Evolutionary conservation across 371 early-diverging fungal species (phyloP).

Genomic region (Mortierella sp.): DNA sequence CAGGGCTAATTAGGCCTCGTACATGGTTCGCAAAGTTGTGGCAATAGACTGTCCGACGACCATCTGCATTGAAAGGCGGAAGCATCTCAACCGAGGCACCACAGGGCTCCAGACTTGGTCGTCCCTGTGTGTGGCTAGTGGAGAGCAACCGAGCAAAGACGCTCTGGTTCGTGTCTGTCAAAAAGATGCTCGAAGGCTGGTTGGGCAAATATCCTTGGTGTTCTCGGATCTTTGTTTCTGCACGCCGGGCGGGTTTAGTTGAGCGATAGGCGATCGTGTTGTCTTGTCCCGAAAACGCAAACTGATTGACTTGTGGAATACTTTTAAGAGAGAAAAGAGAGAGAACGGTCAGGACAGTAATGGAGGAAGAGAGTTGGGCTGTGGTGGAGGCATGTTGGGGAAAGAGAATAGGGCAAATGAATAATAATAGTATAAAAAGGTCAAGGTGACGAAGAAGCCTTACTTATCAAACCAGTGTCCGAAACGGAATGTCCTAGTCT

Average conservation of each 20-base stretch:
- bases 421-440: not conserved
- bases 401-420: not conserved
- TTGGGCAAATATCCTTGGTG: constrained; percentile 74
- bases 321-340: constrained; percentile 30
- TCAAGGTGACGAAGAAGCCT: constrained; percentile 10
- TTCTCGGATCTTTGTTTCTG: constrained; percentile 70
- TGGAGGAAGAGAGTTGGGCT: not conserved
- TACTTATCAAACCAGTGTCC: constrained; percentile 82
- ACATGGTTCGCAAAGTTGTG: constrained; percentile 71
- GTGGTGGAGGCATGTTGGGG: too few relatives aligned
- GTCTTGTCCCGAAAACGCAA: constrained; percentile 66
- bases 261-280: constrained; percentile 69
- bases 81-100: constrained; percentile 60
- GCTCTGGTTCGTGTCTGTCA: constrained; percentile 74
- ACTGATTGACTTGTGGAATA: constrained; percentile 68
- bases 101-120: constrained; percentile 69
- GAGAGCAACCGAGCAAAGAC: constrained; percentile 67
- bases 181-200: constrained; percentile 74
- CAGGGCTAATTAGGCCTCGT: constrained; percentile 22
- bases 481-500: constrained; percentile 68
- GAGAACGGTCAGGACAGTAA: not conserved
- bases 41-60: constrained; percentile 67
- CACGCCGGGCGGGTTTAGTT: constrained; percentile 66
- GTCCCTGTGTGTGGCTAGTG: constrained; percentile 58
- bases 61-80: constrained; percentile 62